Evolutionary conservation across 164 flowering plant species (phyloP), one percentile per base, ranked within the genome.

Genomic region (Vitis riparia): DNA sequence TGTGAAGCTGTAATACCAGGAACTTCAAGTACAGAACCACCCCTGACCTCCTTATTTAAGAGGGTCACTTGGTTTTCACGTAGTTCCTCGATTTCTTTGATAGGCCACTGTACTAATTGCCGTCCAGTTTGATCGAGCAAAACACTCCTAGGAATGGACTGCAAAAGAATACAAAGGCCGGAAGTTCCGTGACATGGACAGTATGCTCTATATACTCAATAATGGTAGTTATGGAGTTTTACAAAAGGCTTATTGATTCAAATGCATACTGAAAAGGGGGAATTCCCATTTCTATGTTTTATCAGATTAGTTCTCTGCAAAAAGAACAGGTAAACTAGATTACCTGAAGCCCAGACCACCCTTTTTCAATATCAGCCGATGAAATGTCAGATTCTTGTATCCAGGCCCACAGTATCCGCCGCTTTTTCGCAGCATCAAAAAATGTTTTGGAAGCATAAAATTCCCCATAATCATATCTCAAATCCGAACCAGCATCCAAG

Each of bases 61-160:
- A 32, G 7, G 1, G 50, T 30, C 49, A 48, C 73, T 14, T 13
- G 56, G 5, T 73, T 67, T 2, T 2, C 16, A 1, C 90, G 76
- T 15, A 85, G 77, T 9, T 29, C 67, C 72, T 84, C 82, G 1
- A 87, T 32, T 66, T 89, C 90, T 51, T 8, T 64, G 1, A 89
- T 48, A 11, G 93, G 93, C 90, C 93, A 86, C 51, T 84, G 89
- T 10, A 87, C 66, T 65, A 89, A 63, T 62, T 82, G 90, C 61
- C 71, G 82, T 8, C 87, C 87, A 9, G 60, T 61, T 59, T 64
- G 62, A 57, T 84, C 84, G 0, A 89, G 85, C 87, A 80, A 77
- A 44, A 86, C 15, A 1, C 23, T 74, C 65, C 94, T 83, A 2
- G 94, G 94, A 57, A 87, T 71, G 44, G 79, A 78, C 87, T 88